Evolutionary conservation across 306 rosid species (phyloP).

Genomic region (Castanopsis chinensis): DNA sequence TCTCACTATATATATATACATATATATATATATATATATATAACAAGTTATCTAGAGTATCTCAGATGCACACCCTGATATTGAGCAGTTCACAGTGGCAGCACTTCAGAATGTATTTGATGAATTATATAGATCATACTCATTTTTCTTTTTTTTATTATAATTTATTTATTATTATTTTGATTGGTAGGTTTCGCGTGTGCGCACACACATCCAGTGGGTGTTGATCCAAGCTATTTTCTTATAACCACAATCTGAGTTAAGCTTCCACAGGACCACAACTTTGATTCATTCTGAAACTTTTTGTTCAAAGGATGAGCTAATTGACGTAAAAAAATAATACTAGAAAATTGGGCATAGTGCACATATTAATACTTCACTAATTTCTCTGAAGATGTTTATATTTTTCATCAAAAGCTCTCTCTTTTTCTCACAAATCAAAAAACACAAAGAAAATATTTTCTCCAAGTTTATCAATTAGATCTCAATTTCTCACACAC

Average conservation of each 20-base stretch:
- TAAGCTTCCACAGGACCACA: not conserved
- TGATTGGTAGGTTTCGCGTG: too few species aligned
- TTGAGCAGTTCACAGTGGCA: not conserved
- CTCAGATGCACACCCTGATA: not conserved
- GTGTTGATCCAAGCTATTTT: not conserved
- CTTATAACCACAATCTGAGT: not conserved
- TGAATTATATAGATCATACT: too few species aligned
- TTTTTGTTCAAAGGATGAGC: not conserved
- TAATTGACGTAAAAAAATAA: not conserved
- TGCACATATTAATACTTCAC: not conserved
- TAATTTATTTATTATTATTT: not conserved
- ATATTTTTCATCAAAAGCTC: not conserved
- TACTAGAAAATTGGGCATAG: not conserved
- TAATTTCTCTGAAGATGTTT: not conserved
- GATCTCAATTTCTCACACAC: not conserved
- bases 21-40: too few species aligned
- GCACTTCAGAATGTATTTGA: not conserved
- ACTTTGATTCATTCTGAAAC: not conserved
- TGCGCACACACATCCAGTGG: too few species aligned
- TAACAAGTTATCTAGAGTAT: not conserved
- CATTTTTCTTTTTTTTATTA: not conserved
- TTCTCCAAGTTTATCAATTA: not conserved
- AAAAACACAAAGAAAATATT: not conserved
- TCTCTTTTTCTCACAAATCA: not conserved
- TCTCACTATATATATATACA: not conserved